A percentile compares a stretch with the other conserved stretches of the same genome.
phyloP scores from a whole-genome alignment of 2,329 filamentous ascomycete genomes.

The Ophiocordyceps camponoti-rufipedis region DNA sequence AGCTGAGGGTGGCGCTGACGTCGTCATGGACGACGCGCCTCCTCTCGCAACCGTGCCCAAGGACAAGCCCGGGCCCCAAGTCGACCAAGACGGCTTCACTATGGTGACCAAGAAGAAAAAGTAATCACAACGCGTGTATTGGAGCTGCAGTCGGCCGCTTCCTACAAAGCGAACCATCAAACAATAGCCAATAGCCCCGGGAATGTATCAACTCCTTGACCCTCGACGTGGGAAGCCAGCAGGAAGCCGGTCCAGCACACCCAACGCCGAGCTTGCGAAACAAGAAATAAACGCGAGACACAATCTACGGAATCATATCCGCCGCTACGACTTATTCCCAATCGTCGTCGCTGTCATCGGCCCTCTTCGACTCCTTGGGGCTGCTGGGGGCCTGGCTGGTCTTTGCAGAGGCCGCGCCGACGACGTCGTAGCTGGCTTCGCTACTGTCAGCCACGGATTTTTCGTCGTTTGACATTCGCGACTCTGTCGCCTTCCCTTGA shows the following conservation, averaged over 20 bases:
- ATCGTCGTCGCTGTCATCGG: constrained; percentile 18
- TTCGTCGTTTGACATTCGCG: constrained; percentile 67
- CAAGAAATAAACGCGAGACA: constrained; percentile 4
- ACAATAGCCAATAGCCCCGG: not conserved
- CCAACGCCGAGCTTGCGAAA: constrained; percentile 13
- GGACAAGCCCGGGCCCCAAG: constrained; percentile 49
- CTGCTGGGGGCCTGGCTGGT: constrained; percentile 60
- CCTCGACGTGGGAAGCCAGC: constrained; percentile 1
- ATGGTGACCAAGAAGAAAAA: constrained; percentile 54
- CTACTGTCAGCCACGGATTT: constrained; percentile 72
- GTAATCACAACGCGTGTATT: constrained; percentile 13
- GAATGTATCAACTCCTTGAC: constrained; percentile 4
- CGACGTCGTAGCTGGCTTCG: constrained; percentile 89
- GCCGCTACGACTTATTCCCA: constrained; percentile 4
- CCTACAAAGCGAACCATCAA: too few relatives aligned
- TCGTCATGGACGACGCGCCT: constrained; percentile 54
- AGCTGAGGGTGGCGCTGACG: constrained; percentile 37
- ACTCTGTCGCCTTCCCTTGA: constrained; percentile 41
- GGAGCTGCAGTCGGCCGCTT: not conserved
- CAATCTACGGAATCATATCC: not conserved
- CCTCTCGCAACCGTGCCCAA: constrained; percentile 34
- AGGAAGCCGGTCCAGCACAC: constrained; percentile 7
- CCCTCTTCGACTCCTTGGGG: constrained; percentile 37
- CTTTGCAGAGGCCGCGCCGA: constrained; percentile 57
- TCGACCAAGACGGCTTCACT: constrained; percentile 70